Percentiles rank a stretch among this genome's conserved stretches.
Conservation (phyloP, 441 rosid genomes). For the Pelargonium fulgidum region DNA sequence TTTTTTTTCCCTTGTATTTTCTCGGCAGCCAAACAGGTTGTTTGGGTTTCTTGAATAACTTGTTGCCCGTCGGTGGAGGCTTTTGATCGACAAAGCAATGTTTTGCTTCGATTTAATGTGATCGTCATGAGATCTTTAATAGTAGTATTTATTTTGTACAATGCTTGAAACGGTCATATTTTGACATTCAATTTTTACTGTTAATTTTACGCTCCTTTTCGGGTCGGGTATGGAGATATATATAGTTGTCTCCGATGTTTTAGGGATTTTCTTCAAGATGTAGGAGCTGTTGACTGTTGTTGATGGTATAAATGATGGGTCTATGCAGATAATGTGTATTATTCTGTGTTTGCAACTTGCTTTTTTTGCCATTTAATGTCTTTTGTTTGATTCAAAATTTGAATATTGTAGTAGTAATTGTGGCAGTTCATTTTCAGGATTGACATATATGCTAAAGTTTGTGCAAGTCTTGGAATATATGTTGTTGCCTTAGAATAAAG, state of each 20-base stretch:
- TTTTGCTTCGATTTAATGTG: not conserved
- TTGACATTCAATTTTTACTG: not conserved
- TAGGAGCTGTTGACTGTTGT: not conserved
- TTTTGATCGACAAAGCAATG: not conserved
- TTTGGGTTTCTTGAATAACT: not conserved
- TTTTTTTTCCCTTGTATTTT: no score
- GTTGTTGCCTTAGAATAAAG: not conserved
- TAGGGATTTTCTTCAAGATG: not conserved
- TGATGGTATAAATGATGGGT: not conserved
- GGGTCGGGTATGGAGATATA: no score
- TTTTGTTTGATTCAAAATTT: not conserved
- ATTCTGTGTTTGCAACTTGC: not conserved
- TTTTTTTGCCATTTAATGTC: not conserved
- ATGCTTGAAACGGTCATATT: not conserved
- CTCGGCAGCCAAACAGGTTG: not conserved
- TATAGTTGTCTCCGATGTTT: not conserved
- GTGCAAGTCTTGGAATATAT: not conserved
- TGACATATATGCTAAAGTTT: not conserved
- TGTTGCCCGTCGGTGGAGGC: not conserved
- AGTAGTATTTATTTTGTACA: not conserved
- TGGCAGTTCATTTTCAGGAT: not conserved
- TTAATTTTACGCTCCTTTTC: not conserved
- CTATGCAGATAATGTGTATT: not conserved
- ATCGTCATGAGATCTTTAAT: not conserved
- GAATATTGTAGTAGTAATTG: not conserved